Evolutionary conservation across 805 yeast genomes (phyloP), one percentile per base, ranked within the genome.

Genomic region (Wickerhamia fluorescens): DNA sequence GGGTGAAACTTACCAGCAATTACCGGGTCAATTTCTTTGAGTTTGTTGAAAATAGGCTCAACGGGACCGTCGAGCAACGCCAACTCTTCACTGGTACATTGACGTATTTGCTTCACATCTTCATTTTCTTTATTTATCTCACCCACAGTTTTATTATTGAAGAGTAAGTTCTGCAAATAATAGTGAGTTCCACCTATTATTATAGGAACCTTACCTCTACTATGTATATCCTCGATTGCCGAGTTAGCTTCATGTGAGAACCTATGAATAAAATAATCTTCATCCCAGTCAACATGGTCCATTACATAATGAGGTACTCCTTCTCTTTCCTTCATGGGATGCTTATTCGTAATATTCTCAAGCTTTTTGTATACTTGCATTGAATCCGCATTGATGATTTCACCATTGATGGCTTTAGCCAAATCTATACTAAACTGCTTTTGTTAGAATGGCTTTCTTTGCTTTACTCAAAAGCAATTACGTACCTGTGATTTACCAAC

Each of bases 161-260:
- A 84, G 6, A 85, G 49, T 6, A 89, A 50, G 6, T 83, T 75
- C 53, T 84, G 96, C 20, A 86, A 60, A 49, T 92, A 92, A 52
- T 92, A 92, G 48, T 88, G 96, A 0, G 98, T 92, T 0, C 98
- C 98, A 4, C 98, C 98, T 2, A 92, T 92, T 0, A 92, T 51
- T 3, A 92, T 82, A 0, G 98, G 96, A 1, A 81, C 42, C 44
- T 86, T 87, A 0, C 83, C 83, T 13, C 81, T 49, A 0, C 49
- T 31, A 35, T 78, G 79, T 7, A 89, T 78, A 18, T 76, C 82
- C 0, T 70, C 67, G 6, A 88, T 81, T 11, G 73, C 66, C 1
- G 38, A 50, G 19, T 62, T 45, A 6, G 95, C 95, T 41, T 86
- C 96, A 20, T 61, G 47, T 29, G 78, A 75, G 49, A 88, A 92